These are phyloP conservation scores for Colletotrichum graminicola DNA, from an alignment of 2,329 filamentous ascomycete species.

Conservation along the genomic window DNA sequence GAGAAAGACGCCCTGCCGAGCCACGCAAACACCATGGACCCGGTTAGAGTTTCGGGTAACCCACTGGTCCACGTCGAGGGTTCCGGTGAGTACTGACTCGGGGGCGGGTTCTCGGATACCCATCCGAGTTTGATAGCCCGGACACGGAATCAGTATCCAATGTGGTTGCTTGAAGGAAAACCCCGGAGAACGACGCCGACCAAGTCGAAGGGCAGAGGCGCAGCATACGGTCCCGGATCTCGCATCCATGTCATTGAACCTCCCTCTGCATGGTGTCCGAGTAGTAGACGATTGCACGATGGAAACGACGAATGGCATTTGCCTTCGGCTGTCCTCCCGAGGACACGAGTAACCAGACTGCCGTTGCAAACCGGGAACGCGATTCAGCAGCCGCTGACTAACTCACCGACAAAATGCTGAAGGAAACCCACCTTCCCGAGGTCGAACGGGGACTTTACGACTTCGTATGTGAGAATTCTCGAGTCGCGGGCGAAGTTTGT, in stretches of 20 bases:
- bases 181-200: not conserved
- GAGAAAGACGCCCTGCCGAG: not conserved
- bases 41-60: constrained; percentile 18
- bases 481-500: no score
- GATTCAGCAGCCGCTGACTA: not conserved
- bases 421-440: not conserved
- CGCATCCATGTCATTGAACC: not conserved
- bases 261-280: not conserved
- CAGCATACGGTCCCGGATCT: not conserved
- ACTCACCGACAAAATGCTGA: no score
- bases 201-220: not conserved
- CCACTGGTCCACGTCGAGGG: constrained; percentile 7
- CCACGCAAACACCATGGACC: not conserved
- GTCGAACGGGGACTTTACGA: not conserved
- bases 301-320: no score
- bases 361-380: not conserved
- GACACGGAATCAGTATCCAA: not conserved
- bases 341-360: not conserved
- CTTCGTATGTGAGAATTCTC: not conserved
- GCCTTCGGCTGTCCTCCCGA: not conserved
- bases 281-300: no score
- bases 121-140: not conserved
- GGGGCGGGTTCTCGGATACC: not conserved
- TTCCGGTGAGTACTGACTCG: constrained; percentile 13
- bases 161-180: not conserved